Percentiles rank a stretch among this genome's conserved stretches.
Conservation (phyloP, 805 yeast genomes). For the Ogataea methylovora region DNA sequence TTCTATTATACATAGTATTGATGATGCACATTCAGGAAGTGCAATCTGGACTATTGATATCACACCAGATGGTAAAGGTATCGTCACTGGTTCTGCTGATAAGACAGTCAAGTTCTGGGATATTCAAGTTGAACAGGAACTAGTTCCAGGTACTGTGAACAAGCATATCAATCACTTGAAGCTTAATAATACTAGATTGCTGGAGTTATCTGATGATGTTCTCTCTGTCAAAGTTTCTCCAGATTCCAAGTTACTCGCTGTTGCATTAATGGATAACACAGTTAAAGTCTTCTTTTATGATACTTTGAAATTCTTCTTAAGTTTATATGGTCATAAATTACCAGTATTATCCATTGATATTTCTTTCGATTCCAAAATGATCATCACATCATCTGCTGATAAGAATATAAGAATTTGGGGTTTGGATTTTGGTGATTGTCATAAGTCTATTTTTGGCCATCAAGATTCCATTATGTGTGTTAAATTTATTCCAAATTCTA, state of each 20-base stretch:
- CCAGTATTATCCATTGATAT: conserved; percentile 93
- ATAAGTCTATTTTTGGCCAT: conserved; percentile 92
- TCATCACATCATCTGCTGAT: conserved; percentile 93
- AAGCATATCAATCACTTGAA: conserved; percentile 45
- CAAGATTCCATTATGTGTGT: conserved; percentile 93
- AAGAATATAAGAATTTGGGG: conserved; percentile 99
- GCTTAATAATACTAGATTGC: conserved; percentile 66
- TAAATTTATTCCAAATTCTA: conserved; percentile 74
- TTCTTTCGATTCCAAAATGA: conserved; percentile 77
- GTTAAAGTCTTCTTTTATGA: conserved; percentile 90
- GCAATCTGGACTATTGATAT: conserved; percentile 91
- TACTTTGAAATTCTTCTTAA: conserved; percentile 77
- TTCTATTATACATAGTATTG: conserved; percentile 58
- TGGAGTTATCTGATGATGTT: conserved; percentile 84
- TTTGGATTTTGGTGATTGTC: conserved; percentile 97
- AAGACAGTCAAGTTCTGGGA: conserved; percentile 88
- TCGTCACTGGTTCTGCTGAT: conserved; percentile 93
- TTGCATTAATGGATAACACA: conserved; percentile 85
- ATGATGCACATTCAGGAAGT: conserved; percentile 62
- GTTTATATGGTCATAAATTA: conserved; percentile 91
- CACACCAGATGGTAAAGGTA: conserved; percentile 73
- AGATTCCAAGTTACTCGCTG: conserved; percentile 69
- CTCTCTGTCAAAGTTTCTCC: conserved; percentile 75
- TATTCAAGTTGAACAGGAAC: conserved; percentile 56
- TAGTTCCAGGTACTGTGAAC: conserved; percentile 58